Base-by-base conservation (phyloP, 768 basidiomycete species). In the Serendipita sp. region DNA sequence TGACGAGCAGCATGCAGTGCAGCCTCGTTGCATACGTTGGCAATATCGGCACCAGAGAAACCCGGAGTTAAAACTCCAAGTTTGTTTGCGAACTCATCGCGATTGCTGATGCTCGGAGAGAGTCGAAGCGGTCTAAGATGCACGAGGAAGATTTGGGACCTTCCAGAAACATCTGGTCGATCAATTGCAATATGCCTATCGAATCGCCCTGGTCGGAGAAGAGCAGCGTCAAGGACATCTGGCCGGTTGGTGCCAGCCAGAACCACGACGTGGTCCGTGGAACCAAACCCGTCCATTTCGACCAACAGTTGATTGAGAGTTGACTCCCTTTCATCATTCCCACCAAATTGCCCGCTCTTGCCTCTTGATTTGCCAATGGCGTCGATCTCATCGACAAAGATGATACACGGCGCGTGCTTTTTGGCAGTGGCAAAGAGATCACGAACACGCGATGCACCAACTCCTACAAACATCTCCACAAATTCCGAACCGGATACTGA, bases 391-490 rank as follows among this genome's bases (percentile, higher is more conserved):
- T 99, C 96, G 66, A 99, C 82, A 75, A 99, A 99, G 71, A 99
- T 90, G 78, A 99, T 99, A 71, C 91, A 94, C 0, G 96, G 96
- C 0, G 96, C 93, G 71, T 96, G 83, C 78, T 97, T 97, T 81
- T 90, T 93, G 51, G 96, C 96, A 3, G 88, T 93, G 34, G 93
- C 88, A 73, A 99, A 99, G 44, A 99, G 83, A 74, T 99, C 96
- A 53, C 96, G 85, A 11, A 99, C 96, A 66, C 96, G 84, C 2
- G 92, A 94, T 2, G 96, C 93, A 63, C 96, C 96, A 60, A 98
- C 96, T 74, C 96, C 96, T 68, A 99, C 96, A 71, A 98, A 99
- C 94, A 98, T 97, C 75, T 99, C 96, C 65, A 99, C 93, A 71
- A 99, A 98, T 71, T 99, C 96, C 44, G 95, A 98, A 60, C 96